Evolutionary conservation across 208 protist species (phyloP).

Genomic region (Leishmania braziliensis): DNA sequence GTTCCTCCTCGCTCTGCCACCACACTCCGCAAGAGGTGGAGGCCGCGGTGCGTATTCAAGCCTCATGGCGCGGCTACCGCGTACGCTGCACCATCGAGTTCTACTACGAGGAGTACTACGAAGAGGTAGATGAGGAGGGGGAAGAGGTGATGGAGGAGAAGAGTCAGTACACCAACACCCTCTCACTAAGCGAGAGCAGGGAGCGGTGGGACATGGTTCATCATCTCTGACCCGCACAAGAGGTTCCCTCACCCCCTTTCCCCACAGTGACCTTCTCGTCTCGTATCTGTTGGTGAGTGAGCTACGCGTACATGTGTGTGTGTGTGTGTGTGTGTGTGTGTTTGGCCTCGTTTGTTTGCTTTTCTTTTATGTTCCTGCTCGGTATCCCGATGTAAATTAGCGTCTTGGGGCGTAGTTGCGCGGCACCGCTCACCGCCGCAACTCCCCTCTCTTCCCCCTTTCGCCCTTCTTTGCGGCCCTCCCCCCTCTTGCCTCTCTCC

Average conservation of each 20-base stretch:
- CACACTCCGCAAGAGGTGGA: slow-evolving; percentile 21
- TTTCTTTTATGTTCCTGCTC: neutral
- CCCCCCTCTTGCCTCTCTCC: neutral
- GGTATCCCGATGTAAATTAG: neutral
- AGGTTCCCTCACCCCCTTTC: neutral
- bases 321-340: neutral
- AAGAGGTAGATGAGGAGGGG: slow-evolving; percentile 30
- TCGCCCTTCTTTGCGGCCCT: neutral
- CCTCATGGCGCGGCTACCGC: slow-evolving; percentile 57
- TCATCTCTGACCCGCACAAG: neutral
- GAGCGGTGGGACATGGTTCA: neutral
- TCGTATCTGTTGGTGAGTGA: neutral
- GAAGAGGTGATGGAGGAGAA: slow-evolving; percentile 9
- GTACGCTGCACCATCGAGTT: slow-evolving; percentile 47
- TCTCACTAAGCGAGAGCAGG: neutral
- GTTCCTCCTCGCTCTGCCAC: neutral
- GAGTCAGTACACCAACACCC: neutral
- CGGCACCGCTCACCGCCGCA: neutral
- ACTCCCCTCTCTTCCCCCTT: neutral
- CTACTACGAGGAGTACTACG: slow-evolving; percentile 64
- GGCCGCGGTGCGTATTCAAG: slow-evolving; percentile 49
- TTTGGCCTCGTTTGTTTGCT: neutral
- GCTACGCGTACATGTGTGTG: neutral
- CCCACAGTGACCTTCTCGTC: neutral
- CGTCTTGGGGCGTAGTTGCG: neutral